These are phyloP conservation scores for Neonothopanus nambi DNA, from an alignment of 1,284 basidiomycete genomes.

Conservation along the genomic window DNA sequence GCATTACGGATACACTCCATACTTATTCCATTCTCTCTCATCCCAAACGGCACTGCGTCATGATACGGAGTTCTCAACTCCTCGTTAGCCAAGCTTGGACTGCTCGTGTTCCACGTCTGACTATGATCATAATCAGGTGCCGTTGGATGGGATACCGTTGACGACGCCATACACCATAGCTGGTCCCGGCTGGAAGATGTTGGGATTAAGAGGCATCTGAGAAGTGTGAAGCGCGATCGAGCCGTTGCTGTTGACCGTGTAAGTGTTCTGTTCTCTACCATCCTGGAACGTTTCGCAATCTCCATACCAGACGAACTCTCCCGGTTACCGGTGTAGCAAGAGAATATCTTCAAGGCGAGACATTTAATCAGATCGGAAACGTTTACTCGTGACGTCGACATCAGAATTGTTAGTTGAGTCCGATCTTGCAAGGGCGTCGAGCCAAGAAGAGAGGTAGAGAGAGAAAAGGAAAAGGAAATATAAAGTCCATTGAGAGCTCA, in stretches of 20 bases:
- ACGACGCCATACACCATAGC: constrained; percentile 71
- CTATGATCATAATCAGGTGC: constrained; percentile 53
- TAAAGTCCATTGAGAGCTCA: too few species aligned
- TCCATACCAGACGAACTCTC: too few species aligned
- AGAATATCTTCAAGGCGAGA: too few species aligned
- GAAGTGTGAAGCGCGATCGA: constrained; percentile 63
- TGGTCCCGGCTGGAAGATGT: constrained; percentile 74
- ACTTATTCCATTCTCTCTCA: constrained; percentile 34
- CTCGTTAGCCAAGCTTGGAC: constrained; percentile 15
- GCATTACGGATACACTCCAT: constrained; percentile 38
- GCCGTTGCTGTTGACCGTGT: constrained; percentile 56
- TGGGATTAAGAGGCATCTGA: constrained; percentile 71
- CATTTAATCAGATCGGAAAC: too few species aligned
- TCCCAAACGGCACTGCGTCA: constrained; percentile 38
- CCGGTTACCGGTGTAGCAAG: too few species aligned
- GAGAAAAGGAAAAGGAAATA: too few species aligned
- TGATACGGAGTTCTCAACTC: constrained; percentile 43
- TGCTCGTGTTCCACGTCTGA: constrained; percentile 53
- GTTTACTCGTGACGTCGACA: too few species aligned
- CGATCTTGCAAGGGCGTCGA: too few species aligned
- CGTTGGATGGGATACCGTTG: constrained; percentile 71
- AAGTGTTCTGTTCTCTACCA: too few species aligned
- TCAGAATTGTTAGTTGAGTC: too few species aligned
- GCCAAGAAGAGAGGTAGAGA: too few species aligned
- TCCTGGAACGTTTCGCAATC: too few species aligned